Conservation (phyloP, 331 rosid genomes). For the Quercus lobata region DNA sequence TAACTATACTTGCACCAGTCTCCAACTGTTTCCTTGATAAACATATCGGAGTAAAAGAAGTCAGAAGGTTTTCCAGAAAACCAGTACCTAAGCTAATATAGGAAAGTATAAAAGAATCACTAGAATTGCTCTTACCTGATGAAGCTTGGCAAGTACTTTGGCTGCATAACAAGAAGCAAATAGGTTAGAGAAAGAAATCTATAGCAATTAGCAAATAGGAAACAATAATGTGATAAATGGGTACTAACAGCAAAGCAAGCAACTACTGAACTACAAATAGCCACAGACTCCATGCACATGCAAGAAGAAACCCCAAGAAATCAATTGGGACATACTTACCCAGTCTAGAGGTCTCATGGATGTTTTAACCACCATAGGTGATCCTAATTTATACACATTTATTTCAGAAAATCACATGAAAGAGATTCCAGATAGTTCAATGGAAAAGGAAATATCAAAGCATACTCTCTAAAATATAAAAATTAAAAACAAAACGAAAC, state of each 20-base stretch:
- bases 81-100: background rate
- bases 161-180: conserved; percentile 55
- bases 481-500: too few species aligned
- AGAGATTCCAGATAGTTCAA: background rate
- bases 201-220: conserved; percentile 3
- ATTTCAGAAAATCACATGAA: background rate
- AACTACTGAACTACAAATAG: background rate
- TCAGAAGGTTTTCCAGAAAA: background rate
- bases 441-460: background rate
- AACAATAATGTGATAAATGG: background rate
- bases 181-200: conserved; percentile 14
- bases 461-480: background rate
- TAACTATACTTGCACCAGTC: conserved; percentile 87
- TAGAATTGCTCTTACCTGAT: conserved; percentile 51
- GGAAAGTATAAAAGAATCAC: conserved; percentile 11
- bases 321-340: background rate
- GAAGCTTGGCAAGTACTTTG: conserved; percentile 85
- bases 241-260: background rate
- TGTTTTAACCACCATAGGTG: background rate
- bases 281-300: background rate
- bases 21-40: conserved; percentile 66
- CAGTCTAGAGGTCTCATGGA: background rate
- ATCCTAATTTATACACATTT: background rate
- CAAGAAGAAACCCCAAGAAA: background rate
- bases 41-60: background rate